Percentiles rank a stretch among this genome's conserved stretches.
phyloP scores from a whole-genome alignment of 2,329 filamentous ascomycete genomes.

The Amauroascus verrucosus region DNA sequence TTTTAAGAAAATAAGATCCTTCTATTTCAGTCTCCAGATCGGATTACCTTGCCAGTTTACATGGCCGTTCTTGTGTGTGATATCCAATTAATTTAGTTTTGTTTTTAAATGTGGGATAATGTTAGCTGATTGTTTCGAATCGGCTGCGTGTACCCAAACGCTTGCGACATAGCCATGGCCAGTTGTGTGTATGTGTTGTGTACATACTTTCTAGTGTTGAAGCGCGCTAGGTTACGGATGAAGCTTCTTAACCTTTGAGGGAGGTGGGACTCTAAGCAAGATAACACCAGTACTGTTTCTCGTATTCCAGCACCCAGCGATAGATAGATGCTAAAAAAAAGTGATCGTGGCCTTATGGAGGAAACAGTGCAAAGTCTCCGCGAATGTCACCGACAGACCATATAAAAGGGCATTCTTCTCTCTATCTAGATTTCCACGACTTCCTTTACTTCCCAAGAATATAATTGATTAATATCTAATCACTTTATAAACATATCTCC shows the following conservation, averaged over 20 bases:
- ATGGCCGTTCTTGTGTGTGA: not conserved
- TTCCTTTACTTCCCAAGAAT: not conserved
- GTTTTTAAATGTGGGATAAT: not conserved
- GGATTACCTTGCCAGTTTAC: not conserved
- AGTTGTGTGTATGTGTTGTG: no score
- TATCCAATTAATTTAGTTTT: not conserved
- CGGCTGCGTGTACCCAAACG: not conserved
- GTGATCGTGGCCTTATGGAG: no score
- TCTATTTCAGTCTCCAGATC: not conserved
- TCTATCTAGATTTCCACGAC: not conserved
- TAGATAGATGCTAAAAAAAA: no score
- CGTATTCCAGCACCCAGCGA: no score
- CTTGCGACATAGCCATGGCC: not conserved
- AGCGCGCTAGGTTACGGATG: no score
- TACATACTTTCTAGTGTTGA: no score
- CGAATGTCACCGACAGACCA: no score
- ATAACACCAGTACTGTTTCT: no score
- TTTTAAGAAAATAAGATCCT: constrained; percentile 27
- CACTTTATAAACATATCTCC: not conserved
- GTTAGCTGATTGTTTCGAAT: not conserved
- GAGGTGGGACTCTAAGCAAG: no score
- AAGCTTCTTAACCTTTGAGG: no score
- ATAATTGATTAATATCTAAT: not conserved
- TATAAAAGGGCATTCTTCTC: no score
- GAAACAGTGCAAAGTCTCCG: no score